Percentiles rank a stretch among this genome's conserved stretches.
phyloP scores from a whole-genome alignment of 805 yeast genomes.

The Kluyveromyces lactis region DNA sequence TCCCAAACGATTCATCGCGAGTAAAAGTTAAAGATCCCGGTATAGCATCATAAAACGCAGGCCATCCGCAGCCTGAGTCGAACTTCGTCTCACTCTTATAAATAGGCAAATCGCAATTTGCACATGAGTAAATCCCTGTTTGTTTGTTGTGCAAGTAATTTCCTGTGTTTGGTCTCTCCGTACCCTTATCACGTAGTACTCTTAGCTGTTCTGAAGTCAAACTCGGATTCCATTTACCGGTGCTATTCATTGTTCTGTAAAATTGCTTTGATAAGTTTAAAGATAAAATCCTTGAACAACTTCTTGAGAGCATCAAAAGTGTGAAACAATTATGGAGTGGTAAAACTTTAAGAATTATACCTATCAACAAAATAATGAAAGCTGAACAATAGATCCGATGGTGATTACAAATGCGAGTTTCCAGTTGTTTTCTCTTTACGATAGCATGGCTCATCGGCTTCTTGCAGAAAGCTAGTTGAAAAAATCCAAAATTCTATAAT shows the following conservation, averaged over 20 bases:
- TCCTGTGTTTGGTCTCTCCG: slow-evolving; percentile 39
- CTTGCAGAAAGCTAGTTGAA: no score
- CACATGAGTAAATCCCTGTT: slow-evolving; percentile 73
- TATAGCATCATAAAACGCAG: slow-evolving; percentile 80
- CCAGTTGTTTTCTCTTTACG: no score
- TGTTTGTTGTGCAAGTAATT: slow-evolving; percentile 26
- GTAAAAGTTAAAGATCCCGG: slow-evolving; percentile 65
- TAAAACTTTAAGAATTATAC: no score
- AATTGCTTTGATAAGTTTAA: not conserved
- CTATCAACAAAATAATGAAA: no score
- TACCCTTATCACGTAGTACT: slow-evolving; percentile 57
- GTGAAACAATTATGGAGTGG: no score
- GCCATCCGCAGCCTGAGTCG: slow-evolving; percentile 96
- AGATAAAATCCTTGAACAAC: not conserved
- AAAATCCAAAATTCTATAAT: no score
- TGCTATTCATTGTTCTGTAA: slow-evolving; percentile 16
- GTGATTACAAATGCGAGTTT: no score
- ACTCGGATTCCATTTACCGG: slow-evolving; percentile 72
- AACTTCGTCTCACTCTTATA: slow-evolving; percentile 78
- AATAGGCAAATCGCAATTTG: slow-evolving; percentile 74
- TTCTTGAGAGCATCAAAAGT: not conserved
- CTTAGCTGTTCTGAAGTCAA: slow-evolving; percentile 70
- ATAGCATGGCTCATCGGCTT: no score
- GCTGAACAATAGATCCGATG: no score
- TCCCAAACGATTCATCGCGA: slow-evolving; percentile 61